phyloP scores from a whole-genome alignment of 2,329 filamentous ascomycete genomes.

The Xylaria multiplex region DNA sequence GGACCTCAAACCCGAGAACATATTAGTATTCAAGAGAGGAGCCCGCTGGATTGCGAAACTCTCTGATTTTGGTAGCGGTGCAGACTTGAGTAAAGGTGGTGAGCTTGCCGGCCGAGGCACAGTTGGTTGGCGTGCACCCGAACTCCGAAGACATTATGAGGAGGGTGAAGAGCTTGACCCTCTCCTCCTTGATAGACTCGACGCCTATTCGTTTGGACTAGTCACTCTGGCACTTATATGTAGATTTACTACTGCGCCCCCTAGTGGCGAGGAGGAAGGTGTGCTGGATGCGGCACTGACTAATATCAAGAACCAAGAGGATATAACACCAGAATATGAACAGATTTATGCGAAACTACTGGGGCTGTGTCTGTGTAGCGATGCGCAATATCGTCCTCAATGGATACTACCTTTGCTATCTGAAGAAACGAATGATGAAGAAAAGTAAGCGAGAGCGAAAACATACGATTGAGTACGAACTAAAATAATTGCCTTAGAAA shows the following conservation, averaged over 20 bases:
- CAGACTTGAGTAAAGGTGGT: neutral
- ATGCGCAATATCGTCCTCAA: neutral
- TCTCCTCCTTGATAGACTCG: slow-evolving; percentile 1
- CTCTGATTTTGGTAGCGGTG: neutral
- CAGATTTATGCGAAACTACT: neutral
- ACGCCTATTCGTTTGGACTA: neutral
- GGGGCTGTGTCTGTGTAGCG: neutral
- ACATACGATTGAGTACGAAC: neutral
- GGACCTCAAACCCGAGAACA: neutral
- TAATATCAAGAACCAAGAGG: neutral
- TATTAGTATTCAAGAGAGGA: neutral
- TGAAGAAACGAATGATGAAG: neutral
- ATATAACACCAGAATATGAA: neutral
- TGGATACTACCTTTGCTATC: neutral
- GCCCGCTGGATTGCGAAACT: neutral
- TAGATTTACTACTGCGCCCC: neutral
- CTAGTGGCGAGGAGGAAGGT: neutral
- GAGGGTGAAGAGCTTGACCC: neutral
- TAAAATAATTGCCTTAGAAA: neutral
- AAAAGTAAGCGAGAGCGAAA: neutral
- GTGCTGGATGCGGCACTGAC: neutral
- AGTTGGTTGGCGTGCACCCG: neutral
- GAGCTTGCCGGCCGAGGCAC: neutral
- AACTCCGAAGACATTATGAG: neutral
- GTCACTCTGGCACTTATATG: neutral